Base-by-base conservation (phyloP, 208 protist genomes). In the Trypanosoma congolense region DNA sequence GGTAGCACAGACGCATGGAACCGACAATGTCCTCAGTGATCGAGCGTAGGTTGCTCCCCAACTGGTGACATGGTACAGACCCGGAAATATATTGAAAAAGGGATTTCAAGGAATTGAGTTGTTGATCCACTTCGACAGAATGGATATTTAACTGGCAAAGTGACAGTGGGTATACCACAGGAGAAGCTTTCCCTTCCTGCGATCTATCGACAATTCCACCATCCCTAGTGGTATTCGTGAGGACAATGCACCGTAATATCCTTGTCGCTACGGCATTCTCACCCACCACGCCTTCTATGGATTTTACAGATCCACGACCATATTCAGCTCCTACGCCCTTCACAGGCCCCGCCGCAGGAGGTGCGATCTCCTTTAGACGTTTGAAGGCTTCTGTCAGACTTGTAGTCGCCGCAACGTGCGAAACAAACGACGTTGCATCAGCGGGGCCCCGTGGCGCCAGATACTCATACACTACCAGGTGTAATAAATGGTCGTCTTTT, bases 21-120 rank as follows among this genome's bases (percentile, higher is more conserved):
- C 70, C 80, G 22, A 87, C 56, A 4, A 95, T 49, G 30, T 95
- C 88, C 45, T 89, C 84, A 50, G 91, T 69, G 47, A 80, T 70
- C 9, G 67, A 63, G 12, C 76, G 72, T 38, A 91, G 68, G 45
- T 51, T 40, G 6, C 66, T 58, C 36, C 81, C 72, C 18, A 64
- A 70, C 52, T 80, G 65, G 45, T 61, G 64, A 19, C 56, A 64
- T 18, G 87, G 56, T 43, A 92, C 61, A 6, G 83, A 84, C 38
- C 90, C 88, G 59, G 87, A 95, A 26, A 95, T 66, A 46, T 63
- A 43, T 49, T 77, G 68, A 36, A 95, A 60, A 3, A 81, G 52
- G 0, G 50, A 18, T 68, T 90, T 73, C 45, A 95, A 68, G n/a
- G 52, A 47, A 22, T 77, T 73, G 25, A 92, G 58, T 14, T 83